Conservation (phyloP, 192 early-diverging fungal species). For the Chytriomyces sp. region DNA sequence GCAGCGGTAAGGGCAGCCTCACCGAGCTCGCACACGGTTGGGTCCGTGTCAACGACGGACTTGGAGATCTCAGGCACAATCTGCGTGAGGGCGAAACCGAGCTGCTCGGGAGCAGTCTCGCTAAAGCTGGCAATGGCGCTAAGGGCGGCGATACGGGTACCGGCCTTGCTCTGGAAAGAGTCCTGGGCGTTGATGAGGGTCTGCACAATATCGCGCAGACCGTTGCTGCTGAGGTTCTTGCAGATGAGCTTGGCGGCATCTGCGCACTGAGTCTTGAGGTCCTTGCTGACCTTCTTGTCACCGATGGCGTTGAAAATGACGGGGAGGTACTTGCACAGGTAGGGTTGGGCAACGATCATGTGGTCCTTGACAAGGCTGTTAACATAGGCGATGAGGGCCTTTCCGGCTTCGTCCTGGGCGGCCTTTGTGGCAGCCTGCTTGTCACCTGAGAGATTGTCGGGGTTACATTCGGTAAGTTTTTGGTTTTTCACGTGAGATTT, state of each 20-base stretch:
- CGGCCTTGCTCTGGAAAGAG: conserved; percentile 74
- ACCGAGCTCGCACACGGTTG: conserved; percentile 65
- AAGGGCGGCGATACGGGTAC: conserved; percentile 65
- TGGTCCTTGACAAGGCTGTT: conserved; percentile 50
- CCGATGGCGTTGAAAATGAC: conserved; percentile 60
- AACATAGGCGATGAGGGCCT: conserved; percentile 49
- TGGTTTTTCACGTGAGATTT: neutral
- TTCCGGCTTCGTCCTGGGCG: conserved; percentile 45
- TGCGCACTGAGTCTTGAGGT: conserved; percentile 59
- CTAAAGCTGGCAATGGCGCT: conserved; percentile 47
- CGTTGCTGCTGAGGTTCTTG: conserved; percentile 30
- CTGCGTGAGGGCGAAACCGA: conserved; percentile 49
- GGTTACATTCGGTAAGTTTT: too few species aligned
- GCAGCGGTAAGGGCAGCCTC: conserved; percentile 71
- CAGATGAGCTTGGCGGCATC: conserved; percentile 61
- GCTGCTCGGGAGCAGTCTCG: conserved; percentile 51
- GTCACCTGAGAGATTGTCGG: conserved; percentile 42
- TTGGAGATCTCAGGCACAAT: conserved; percentile 75
- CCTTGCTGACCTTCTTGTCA: conserved; percentile 70
- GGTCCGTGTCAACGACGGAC: conserved; percentile 82
- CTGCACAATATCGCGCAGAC: conserved; percentile 24
- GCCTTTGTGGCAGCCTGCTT: conserved; percentile 48
- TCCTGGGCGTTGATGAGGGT: conserved; percentile 51
- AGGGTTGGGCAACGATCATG: conserved; percentile 70
- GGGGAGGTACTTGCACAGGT: conserved; percentile 65